A percentile compares a stretch with the other conserved stretches of the same genome.
These are phyloP conservation scores for Phyllostachys edulis DNA, from an alignment of 176 grass and related monocot genomes.

Conservation along the genomic window DNA sequence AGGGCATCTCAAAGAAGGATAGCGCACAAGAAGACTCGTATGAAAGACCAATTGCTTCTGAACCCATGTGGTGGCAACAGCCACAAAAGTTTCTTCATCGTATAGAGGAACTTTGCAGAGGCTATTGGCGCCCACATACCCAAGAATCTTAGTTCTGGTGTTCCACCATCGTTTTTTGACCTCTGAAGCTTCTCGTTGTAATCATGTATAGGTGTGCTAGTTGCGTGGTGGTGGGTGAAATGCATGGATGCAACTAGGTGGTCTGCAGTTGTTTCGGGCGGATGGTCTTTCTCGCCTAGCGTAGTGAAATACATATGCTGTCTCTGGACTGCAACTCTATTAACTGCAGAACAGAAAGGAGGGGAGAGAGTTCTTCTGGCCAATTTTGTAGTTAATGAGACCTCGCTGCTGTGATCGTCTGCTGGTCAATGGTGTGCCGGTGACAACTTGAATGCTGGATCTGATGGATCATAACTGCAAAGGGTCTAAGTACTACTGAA, in stretches of 20 bases:
- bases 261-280: background rate
- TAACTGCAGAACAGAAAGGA: background rate
- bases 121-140: slow-evolving; percentile 28
- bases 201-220: background rate
- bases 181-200: background rate
- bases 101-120: slow-evolving; percentile 29
- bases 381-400: slow-evolving; percentile 22
- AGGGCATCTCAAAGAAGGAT: slow-evolving; percentile 37
- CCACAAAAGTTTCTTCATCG: slow-evolving; percentile 30
- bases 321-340: background rate
- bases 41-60: slow-evolving; percentile 25
- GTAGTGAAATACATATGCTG: background rate
- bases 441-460: slow-evolving; percentile 39
- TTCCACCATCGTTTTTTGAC: background rate
- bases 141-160: slow-evolving; percentile 25
- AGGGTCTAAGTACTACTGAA: background rate
- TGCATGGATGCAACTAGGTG: background rate
- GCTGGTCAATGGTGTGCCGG: slow-evolving; percentile 12
- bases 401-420: background rate
- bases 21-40: slow-evolving; percentile 26
- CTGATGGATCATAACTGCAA: slow-evolving; percentile 26
- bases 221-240: background rate
- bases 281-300: background rate
- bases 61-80: slow-evolving; percentile 46
- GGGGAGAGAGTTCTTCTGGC: background rate